Evolutionary conservation across 805 yeast genomes (phyloP).

Genomic region (Candida krabiensis): DNA sequence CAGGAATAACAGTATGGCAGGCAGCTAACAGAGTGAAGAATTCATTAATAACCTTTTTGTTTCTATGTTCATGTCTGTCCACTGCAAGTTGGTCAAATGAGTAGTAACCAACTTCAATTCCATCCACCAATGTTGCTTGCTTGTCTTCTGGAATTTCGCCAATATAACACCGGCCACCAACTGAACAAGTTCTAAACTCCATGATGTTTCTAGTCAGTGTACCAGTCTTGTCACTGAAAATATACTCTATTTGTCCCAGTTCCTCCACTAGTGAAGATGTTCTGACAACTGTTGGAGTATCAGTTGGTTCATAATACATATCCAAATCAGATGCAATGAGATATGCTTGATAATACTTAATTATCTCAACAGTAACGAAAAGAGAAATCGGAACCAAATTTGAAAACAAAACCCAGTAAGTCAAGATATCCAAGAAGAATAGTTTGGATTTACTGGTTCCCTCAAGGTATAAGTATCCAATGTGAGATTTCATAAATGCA

Average conservation of each 20-base stretch:
- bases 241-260: constrained; percentile 93
- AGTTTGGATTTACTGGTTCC: constrained; percentile 66
- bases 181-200: constrained; percentile 93
- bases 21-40: constrained; percentile 83
- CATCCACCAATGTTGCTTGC: constrained; percentile 67
- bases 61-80: constrained; percentile 35
- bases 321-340: constrained; percentile 94
- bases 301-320: constrained; percentile 82
- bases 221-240: constrained; percentile 97
- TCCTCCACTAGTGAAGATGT: constrained; percentile 97
- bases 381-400: constrained; percentile 96
- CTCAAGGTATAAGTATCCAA: constrained; percentile 66
- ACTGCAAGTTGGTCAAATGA: constrained; percentile 62
- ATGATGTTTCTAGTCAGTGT: constrained; percentile 93
- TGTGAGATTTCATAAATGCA: constrained; percentile 47
- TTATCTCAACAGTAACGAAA: constrained; percentile 93
- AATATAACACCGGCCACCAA: constrained; percentile 89
- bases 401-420: constrained; percentile 95
- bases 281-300: constrained; percentile 92
- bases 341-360: constrained; percentile 92
- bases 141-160: constrained; percentile 90
- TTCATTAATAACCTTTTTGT: constrained; percentile 62
- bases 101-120: constrained; percentile 76
- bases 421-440: constrained; percentile 84
- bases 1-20: constrained; percentile 98